These are phyloP conservation scores for Populus hybrid DNA, from an alignment of 441 rosid species.

Conservation along the genomic window DNA sequence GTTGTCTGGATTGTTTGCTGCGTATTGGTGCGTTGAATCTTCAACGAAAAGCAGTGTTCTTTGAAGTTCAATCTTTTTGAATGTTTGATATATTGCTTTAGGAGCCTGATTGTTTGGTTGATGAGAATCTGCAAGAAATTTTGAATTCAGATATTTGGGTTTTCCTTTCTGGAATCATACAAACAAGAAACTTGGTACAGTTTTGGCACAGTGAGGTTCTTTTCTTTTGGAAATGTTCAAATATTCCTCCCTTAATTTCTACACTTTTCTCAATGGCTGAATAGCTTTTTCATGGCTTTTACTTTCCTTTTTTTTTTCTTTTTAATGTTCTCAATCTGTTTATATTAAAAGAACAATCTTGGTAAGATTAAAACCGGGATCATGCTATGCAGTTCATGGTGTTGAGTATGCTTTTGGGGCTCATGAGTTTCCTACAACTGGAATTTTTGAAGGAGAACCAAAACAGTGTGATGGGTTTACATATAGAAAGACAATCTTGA, in stretches of 20 bases:
- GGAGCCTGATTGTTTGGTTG: conserved; percentile 4
- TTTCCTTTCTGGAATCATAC: not conserved
- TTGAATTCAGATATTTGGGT: not conserved
- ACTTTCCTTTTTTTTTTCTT: not conserved
- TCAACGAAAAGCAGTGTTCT: not conserved
- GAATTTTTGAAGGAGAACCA: conserved; percentile 91
- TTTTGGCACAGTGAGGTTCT: conserved; percentile 3
- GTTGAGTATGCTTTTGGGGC: conserved; percentile 96
- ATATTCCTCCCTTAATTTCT: not conserved
- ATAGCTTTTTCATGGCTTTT: not conserved
- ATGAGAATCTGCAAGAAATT: conserved; percentile 9
- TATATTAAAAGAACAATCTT: not conserved
- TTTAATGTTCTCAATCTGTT: not conserved
- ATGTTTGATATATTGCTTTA: not conserved
- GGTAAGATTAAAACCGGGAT: not conserved
- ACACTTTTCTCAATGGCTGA: not conserved
- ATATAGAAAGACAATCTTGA: conserved; percentile 75
- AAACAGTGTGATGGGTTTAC: conserved; percentile 84
- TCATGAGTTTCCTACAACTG: conserved; percentile 87
- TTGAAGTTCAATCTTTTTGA: not conserved
- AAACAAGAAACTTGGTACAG: not conserved
- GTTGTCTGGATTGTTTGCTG: not conserved
- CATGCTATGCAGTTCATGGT: conserved; percentile 61
- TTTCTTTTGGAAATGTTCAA: not conserved
- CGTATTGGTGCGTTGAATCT: conserved; percentile 7